These are phyloP conservation scores for Lithospermum erythrorhizon DNA, from an alignment of 257 asterid genomes.

Conservation along the genomic window DNA sequence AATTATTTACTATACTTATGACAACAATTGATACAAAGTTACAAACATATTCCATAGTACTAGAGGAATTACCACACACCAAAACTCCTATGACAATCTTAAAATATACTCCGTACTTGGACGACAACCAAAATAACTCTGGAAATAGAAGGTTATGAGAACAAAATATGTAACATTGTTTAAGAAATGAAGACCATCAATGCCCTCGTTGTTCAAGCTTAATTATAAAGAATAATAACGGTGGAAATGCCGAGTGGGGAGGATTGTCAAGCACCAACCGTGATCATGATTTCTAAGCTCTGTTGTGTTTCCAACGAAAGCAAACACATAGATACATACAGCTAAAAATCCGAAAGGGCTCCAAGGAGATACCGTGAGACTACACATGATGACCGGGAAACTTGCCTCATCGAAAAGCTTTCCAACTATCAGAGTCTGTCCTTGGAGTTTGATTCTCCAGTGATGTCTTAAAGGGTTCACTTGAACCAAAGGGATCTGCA, in stretches of 20 bases:
- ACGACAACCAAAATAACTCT: conserved; percentile 1
- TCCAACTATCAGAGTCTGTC: conserved; percentile 73
- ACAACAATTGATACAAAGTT: no score
- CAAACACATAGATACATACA: background rate
- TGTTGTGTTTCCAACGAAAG: background rate
- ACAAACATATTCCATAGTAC: no score
- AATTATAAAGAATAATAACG: conserved; percentile 6
- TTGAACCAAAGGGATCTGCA: conserved; percentile 63
- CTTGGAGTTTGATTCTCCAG: conserved; percentile 54
- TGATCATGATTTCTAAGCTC: background rate
- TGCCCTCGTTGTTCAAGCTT: conserved; percentile 3
- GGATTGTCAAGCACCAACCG: background rate
- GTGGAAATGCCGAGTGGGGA: conserved; percentile 8
- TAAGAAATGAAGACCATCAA: conserved; percentile 5
- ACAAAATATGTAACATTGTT: conserved; percentile 4
- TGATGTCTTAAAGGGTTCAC: conserved; percentile 55
- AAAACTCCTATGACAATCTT: background rate
- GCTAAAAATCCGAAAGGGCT: background rate
- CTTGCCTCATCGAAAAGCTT: conserved; percentile 45
- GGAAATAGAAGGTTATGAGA: conserved; percentile 7
- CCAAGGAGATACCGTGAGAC: background rate
- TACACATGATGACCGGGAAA: conserved; percentile 2
- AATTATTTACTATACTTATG: no score
- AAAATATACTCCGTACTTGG: no score
- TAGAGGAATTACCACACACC: no score